phyloP scores from a whole-genome alignment of 495 filamentous ascomycete genomes.

The Penicillium dipodomyicola region DNA sequence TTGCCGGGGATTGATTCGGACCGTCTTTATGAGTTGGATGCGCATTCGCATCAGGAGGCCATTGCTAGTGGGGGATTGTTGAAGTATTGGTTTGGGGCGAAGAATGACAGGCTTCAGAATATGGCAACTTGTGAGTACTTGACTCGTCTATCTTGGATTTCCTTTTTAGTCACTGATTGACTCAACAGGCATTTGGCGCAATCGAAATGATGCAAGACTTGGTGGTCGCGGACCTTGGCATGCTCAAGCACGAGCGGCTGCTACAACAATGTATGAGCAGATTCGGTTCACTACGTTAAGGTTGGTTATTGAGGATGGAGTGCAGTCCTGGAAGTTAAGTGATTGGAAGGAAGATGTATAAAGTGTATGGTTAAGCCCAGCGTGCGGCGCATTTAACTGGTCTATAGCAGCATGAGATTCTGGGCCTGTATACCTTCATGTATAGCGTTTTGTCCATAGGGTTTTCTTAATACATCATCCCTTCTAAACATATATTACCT shows the following conservation, averaged over 20 bases:
- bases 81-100: slow-evolving; percentile 83
- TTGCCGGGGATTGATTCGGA: slow-evolving; percentile 57
- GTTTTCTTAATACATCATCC: not conserved
- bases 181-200: slow-evolving; percentile 63
- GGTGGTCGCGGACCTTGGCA: slow-evolving; percentile 63
- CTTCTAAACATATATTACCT: too few species aligned
- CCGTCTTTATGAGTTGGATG: slow-evolving; percentile 66
- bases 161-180: not conserved
- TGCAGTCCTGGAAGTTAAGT: slow-evolving; percentile 55
- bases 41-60: slow-evolving; percentile 73
- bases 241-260: slow-evolving; percentile 39
- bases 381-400: not conserved
- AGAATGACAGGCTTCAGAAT: slow-evolving; percentile 62
- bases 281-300: slow-evolving; percentile 60
- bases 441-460: not conserved
- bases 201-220: slow-evolving; percentile 62
- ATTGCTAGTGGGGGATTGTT: slow-evolving; percentile 75
- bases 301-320: slow-evolving; percentile 57
- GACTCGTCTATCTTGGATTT: not conserved
- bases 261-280: slow-evolving; percentile 44
- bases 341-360: slow-evolving; percentile 49
- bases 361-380: not conserved
- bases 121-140: slow-evolving; percentile 63
- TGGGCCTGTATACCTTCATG: not conserved
- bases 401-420: not conserved